These are phyloP conservation scores for Cladorrhinum sp. DNA, from an alignment of 2,329 filamentous ascomycete genomes.

Conservation along the genomic window DNA sequence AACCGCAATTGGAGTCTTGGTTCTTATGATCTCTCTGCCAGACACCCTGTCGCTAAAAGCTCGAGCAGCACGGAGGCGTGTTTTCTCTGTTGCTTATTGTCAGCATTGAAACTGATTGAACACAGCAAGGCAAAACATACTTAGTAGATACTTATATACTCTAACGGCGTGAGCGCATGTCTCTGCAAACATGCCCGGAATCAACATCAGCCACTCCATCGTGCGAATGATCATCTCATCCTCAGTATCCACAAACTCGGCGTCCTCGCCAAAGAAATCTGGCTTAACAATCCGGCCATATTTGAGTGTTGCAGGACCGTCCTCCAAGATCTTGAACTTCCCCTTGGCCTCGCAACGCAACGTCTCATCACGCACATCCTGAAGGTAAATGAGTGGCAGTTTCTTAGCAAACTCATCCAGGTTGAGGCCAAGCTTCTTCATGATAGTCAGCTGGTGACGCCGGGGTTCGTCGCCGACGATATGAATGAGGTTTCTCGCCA, in stretches of 20 bases:
- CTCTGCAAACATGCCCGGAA: conserved; percentile 49
- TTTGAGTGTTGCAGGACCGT: conserved; percentile 49
- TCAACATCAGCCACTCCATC: conserved; percentile 79
- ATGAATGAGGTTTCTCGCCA: conserved; percentile 74
- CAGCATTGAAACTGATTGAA: conserved; percentile 22
- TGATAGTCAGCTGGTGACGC: conserved; percentile 66
- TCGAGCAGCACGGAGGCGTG: conserved; percentile 54
- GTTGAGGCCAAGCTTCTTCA: conserved; percentile 72
- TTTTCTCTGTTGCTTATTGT: conserved; percentile 42
- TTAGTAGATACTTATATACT: conserved; percentile 79
- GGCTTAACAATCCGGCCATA: conserved; percentile 64
- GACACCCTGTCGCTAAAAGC: conserved; percentile 50
- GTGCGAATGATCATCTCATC: conserved; percentile 72
- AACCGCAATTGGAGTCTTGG: conserved; percentile 35
- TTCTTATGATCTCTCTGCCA: conserved; percentile 47
- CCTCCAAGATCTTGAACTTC: conserved; percentile 51
- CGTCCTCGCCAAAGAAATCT: conserved; percentile 67
- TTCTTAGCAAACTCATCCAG: conserved; percentile 68
- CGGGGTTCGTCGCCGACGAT: conserved; percentile 66
- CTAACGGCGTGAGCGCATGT: conserved; percentile 52
- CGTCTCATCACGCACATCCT: conserved; percentile 42
- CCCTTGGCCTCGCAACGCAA: conserved; percentile 40
- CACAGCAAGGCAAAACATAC: conserved; percentile 54
- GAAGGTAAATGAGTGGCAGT: conserved; percentile 56
- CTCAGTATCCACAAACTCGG: conserved; percentile 52